Conservation (phyloP, 306 rosid genomes). For the Medicago truncatula region MtrunA17r5.0-ANR NC_053046.1:32964501-32965000, state of each 20-base stretch:
- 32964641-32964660: too few relatives aligned
- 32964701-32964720: too few relatives aligned
- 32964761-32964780: background rate
- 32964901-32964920: background rate
- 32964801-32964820: background rate
- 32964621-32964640: too few relatives aligned
- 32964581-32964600: too few relatives aligned
- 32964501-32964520: conserved; percentile 2
- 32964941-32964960: conserved; percentile 2
- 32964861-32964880: background rate
- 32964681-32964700: too few relatives aligned
- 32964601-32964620: too few relatives aligned
- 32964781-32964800: background rate
- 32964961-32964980: background rate
- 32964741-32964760: conserved; percentile 5
- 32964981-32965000: background rate
- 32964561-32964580: conserved; percentile 10
- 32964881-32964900: background rate
- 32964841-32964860: background rate
- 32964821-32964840: background rate
- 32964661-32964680: too few relatives aligned
- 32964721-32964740: too few relatives aligned
- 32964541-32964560: conserved; percentile 22
- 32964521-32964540: background rate
- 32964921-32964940: background rate